A percentile compares a stretch with the other conserved stretches of the same genome.
phyloP scores from a whole-genome alignment of 2,329 filamentous ascomycete genomes.

The Thelonectria blattea region DNA sequence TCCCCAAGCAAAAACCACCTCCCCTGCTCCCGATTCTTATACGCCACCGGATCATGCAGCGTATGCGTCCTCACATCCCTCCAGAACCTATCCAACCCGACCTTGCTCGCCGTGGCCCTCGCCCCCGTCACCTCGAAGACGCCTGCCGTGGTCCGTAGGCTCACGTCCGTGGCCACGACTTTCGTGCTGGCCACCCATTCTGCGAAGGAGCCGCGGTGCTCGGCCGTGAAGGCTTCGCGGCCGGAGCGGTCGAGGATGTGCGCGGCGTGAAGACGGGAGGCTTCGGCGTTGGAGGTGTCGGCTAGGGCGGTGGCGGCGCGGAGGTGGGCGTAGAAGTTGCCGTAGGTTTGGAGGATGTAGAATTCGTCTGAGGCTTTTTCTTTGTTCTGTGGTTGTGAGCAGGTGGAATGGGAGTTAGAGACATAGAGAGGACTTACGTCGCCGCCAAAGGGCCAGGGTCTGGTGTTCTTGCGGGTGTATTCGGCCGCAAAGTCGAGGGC shows the following conservation, averaged over 20 bases:
- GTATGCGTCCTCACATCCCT: slow-evolving; percentile 70
- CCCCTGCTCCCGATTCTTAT: slow-evolving; percentile 69
- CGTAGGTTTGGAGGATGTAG: slow-evolving; percentile 69
- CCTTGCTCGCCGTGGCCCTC: slow-evolving; percentile 61
- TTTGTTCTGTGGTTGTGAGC: slow-evolving; percentile 51
- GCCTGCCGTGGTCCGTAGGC: slow-evolving; percentile 62
- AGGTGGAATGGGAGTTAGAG: background rate
- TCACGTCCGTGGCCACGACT: slow-evolving; percentile 66
- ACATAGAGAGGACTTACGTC: slow-evolving; percentile 51
- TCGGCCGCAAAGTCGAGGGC: slow-evolving; percentile 60
- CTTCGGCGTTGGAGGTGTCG: slow-evolving; percentile 58
- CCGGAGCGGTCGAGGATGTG: slow-evolving; percentile 37
- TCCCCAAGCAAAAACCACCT: slow-evolving; percentile 62
- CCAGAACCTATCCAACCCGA: slow-evolving; percentile 70
- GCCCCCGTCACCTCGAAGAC: slow-evolving; percentile 70
- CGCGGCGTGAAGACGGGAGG: slow-evolving; percentile 53
- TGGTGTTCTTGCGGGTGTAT: slow-evolving; percentile 63
- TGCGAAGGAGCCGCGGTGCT: slow-evolving; percentile 63
- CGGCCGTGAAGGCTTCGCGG: slow-evolving; percentile 53
- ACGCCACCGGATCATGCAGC: slow-evolving; percentile 70
- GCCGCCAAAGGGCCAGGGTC: slow-evolving; percentile 68
- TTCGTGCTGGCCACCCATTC: slow-evolving; percentile 69
- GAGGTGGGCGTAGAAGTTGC: slow-evolving; percentile 67
- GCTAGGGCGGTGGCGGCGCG: slow-evolving; percentile 64
- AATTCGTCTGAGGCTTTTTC: slow-evolving; percentile 65